Base-by-base conservation (phyloP, 441 rosid species). In the Daphne laureola region DNA sequence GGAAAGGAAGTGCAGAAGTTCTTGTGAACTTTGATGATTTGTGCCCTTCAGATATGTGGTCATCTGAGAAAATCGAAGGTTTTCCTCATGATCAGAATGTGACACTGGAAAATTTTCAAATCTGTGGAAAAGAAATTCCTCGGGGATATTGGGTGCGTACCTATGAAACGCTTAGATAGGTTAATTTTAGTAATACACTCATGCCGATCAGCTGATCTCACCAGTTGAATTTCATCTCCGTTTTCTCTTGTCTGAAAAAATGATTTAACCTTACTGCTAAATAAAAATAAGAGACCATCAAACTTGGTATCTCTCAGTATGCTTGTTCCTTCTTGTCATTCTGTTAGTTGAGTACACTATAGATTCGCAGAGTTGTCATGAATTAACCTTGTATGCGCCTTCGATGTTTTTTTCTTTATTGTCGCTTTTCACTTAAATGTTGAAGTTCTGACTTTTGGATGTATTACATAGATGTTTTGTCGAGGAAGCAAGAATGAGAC, bases 401-500 rank as follows among this genome's bases (percentile, higher is more conserved):
- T 31, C 1, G 4, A 31, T 31, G 38, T 5, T 9, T 6, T 31
- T 31, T 31, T 31, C 11, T 1, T 31, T 7, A 31, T 9, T 31
- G 8, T 7, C 8, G 38, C 43, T 45, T 3, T 15, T 44, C 17
- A 12, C 43, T 42, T 49, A 31, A 21, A 26, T 62, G 38, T 53
- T 59, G 35, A 53, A 61, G 49, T 48, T 43, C 53, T 17, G 9
- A 53, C 17, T 44, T 49, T 36, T 59, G 23, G 58, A 51, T 63
- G 58, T 67, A 60, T 46, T 55, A 46, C 68, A 63, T 80, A 93
- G 99, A 84, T 93, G 86, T 90, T 87, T 74, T 93, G 99, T 71
- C 97, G 97, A 54, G 97, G 99, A 61, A 93, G 97, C 86, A 78
- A 59, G 81, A 90, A 87, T 50, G 95, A 83, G 9, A 90, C 99